These are phyloP conservation scores for Neonectria faginata DNA, from an alignment of 2,329 filamentous ascomycete genomes.

Conservation along the genomic window DNA sequence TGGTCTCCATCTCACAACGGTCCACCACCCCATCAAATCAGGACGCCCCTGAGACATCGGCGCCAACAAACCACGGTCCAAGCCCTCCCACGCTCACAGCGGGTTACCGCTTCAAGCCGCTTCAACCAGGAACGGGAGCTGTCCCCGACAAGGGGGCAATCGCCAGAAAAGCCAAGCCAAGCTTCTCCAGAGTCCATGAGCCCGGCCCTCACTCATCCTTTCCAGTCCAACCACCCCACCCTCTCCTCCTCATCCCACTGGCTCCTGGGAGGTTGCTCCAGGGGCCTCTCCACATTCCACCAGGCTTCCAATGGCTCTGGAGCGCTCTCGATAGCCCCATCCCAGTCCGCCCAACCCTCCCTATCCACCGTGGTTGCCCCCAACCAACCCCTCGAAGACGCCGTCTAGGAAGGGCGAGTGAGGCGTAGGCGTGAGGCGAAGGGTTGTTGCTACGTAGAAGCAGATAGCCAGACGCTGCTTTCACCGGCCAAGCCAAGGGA, in stretches of 20 bases:
- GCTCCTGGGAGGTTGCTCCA: slow-evolving; percentile 8
- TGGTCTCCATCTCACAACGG: slow-evolving; percentile 6
- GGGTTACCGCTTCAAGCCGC: slow-evolving; percentile 23
- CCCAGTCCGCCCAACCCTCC: not conserved
- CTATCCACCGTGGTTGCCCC: not conserved
- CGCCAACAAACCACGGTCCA: slow-evolving; percentile 30
- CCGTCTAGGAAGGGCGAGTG: not conserved
- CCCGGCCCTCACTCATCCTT: not conserved
- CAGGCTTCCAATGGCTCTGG: slow-evolving; percentile 17
- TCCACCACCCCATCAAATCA: slow-evolving; percentile 5
- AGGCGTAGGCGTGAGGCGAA: slow-evolving; percentile 3
- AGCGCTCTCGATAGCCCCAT: not conserved
- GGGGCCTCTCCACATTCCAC: slow-evolving; percentile 30
- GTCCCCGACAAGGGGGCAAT: slow-evolving; percentile 34
- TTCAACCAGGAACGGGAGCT: slow-evolving; percentile 43
- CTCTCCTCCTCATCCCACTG: not conserved
- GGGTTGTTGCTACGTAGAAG: not conserved
- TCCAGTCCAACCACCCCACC: not conserved
- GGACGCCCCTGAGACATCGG: slow-evolving; percentile 39
- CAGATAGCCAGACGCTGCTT: not conserved
- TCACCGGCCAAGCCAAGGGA: not conserved
- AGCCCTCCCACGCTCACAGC: slow-evolving; percentile 2
- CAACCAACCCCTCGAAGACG: slow-evolving; percentile 11
- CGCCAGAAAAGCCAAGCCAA: slow-evolving; percentile 42
- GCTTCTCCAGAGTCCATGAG: slow-evolving; percentile 17